Conservation (phyloP, 2,329 filamentous ascomycete species). For the Pyrenophora tritici-repentis region DNA sequence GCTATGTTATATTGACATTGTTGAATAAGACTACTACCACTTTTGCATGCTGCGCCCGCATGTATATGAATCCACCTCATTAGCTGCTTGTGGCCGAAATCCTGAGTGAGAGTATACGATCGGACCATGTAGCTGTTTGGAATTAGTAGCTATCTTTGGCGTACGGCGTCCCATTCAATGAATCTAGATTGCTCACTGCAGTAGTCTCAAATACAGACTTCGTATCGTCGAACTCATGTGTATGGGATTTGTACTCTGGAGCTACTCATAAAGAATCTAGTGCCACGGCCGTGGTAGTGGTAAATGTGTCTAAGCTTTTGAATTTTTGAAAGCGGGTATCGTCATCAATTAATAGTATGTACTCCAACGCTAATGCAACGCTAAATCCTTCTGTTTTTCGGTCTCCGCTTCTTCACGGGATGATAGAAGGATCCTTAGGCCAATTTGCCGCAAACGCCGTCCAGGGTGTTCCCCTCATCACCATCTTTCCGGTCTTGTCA, state of each 20-base stretch:
- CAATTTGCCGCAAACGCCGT: conserved; percentile 44
- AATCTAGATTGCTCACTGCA: conserved; percentile 3
- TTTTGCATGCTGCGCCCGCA: no score
- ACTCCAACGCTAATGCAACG: conserved; percentile 23
- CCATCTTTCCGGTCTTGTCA: conserved; percentile 31
- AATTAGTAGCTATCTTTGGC: background rate
- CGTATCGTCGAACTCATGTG: background rate
- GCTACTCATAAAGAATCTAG: background rate
- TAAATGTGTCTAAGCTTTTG: conserved; percentile 9
- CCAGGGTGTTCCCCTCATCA: conserved; percentile 41
- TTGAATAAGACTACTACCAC: no score
- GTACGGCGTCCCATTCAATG: background rate
- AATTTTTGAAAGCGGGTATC: conserved; percentile 24
- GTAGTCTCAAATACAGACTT: background rate
- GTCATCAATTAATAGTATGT: conserved; percentile 14
- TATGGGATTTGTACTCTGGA: background rate
- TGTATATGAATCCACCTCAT: no score
- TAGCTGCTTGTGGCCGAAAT: background rate
- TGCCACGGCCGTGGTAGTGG: background rate
- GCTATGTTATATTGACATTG: no score
- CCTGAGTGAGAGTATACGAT: background rate
- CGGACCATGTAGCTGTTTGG: background rate
- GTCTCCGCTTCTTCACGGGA: conserved; percentile 23
- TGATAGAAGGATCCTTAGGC: conserved; percentile 37
- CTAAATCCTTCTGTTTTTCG: conserved; percentile 3